phyloP scores from a whole-genome alignment of 805 yeast genomes.

The Priceomyces fermenticarens region DNA sequence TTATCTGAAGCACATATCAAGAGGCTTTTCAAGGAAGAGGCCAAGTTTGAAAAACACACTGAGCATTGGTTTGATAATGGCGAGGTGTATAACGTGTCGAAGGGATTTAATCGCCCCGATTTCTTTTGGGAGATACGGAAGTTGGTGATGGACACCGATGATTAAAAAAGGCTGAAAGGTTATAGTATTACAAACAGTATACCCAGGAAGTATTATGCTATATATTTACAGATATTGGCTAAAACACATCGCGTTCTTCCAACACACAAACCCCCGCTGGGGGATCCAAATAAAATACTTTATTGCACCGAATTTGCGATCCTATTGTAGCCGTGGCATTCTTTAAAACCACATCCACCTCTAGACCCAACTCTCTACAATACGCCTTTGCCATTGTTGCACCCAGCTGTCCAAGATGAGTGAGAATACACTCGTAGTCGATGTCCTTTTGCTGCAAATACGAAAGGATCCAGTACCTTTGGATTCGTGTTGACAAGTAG shows the following conservation, averaged over 20 bases:
- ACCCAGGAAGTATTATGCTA: background rate
- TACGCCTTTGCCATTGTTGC: slow-evolving; percentile 39
- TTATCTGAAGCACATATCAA: slow-evolving; percentile 26
- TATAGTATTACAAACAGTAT: background rate
- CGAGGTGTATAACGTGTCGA: slow-evolving; percentile 20
- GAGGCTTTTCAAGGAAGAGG: slow-evolving; percentile 34
- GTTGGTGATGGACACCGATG: slow-evolving; percentile 36
- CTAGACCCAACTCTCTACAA: slow-evolving; percentile 46
- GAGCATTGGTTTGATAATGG: slow-evolving; percentile 36
- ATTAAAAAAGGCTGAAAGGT: slow-evolving; percentile 2
- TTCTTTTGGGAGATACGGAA: slow-evolving; percentile 43
- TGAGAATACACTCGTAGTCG: slow-evolving; percentile 40
- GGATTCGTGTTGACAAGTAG: slow-evolving; percentile 13
- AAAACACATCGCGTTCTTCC: slow-evolving; percentile 11
- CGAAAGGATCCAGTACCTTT: slow-evolving; percentile 24
- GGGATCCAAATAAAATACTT: slow-evolving; percentile 42
- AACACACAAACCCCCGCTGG: slow-evolving; percentile 39
- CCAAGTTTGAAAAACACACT: slow-evolving; percentile 29
- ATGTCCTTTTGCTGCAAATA: slow-evolving; percentile 5
- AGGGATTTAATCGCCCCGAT: slow-evolving; percentile 18
- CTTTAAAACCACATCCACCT: slow-evolving; percentile 37
- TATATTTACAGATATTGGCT: background rate
- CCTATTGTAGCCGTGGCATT: slow-evolving; percentile 34
- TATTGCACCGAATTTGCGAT: slow-evolving; percentile 42
- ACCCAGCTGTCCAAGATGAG: slow-evolving; percentile 21